Conservation (phyloP, 495 filamentous ascomycete genomes). For the Aspergillus homomorphus region DNA sequence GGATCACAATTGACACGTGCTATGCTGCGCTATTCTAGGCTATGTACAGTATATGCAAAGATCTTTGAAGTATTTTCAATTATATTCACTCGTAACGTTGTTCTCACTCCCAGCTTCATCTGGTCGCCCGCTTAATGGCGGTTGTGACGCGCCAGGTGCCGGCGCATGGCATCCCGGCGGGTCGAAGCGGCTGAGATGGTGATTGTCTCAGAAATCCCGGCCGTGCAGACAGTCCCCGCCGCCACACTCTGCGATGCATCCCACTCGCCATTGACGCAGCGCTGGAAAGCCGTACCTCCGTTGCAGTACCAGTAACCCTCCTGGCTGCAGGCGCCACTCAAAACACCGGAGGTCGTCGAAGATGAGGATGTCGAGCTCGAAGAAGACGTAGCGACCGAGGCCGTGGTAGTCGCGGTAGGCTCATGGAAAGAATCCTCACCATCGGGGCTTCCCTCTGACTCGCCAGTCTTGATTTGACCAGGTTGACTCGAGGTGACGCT, state of each 20-base stretch:
- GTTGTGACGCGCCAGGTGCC: neutral
- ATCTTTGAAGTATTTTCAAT: too few relatives aligned
- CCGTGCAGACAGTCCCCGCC: conserved; percentile 48
- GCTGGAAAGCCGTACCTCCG: conserved; percentile 51
- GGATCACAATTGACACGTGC: too few relatives aligned
- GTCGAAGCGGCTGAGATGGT: conserved; percentile 18
- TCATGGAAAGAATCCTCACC: neutral
- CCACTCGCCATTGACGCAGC: conserved; percentile 57
- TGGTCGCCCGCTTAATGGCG: neutral
- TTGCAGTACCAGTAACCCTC: conserved; percentile 61
- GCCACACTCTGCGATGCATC: conserved; percentile 46
- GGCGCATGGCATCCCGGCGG: conserved; percentile 3
- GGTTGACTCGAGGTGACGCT: neutral
- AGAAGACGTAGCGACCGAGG: neutral
- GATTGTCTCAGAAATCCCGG: conserved; percentile 43
- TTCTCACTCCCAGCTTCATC: neutral
- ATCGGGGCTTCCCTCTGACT: neutral
- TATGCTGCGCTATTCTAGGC: too few relatives aligned
- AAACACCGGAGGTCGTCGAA: conserved; percentile 14
- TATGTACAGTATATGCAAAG: too few relatives aligned
- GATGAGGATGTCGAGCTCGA: neutral
- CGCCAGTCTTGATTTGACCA: neutral
- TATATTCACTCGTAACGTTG: too few relatives aligned
- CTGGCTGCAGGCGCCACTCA: conserved; percentile 43
- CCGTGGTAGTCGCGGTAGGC: neutral